These are phyloP conservation scores for Scutellaria minor DNA, from an alignment of 257 asterid species.

Conservation along the genomic window DNA sequence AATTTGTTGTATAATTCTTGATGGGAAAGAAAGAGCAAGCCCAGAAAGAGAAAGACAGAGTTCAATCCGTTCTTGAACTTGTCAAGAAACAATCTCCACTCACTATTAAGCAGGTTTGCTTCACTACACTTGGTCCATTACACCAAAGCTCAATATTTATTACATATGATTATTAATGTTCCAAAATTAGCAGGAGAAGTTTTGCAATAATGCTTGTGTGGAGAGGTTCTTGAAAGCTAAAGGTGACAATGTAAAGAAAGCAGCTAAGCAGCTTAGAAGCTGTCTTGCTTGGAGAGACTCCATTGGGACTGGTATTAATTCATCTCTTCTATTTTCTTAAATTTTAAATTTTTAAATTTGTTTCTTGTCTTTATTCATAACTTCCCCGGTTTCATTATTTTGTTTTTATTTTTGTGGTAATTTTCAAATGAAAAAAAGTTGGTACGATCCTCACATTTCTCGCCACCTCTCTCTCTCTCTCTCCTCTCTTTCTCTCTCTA, in stretches of 20 bases:
- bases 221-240: constrained; percentile 80
- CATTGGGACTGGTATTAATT: constrained; percentile 64
- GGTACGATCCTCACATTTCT: constrained; percentile 3
- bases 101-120: constrained; percentile 76
- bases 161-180: too few relatives aligned
- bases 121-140: too few relatives aligned
- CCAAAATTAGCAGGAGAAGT: constrained; percentile 67
- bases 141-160: too few relatives aligned
- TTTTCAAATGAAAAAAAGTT: constrained; percentile 10
- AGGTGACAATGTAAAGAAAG: constrained; percentile 86
- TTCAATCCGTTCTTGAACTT: constrained; percentile 69
- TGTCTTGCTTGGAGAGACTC: constrained; percentile 94
- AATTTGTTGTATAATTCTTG: background rate
- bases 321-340: background rate
- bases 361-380: background rate
- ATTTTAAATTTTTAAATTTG: background rate
- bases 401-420: background rate
- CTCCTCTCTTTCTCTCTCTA: constrained; percentile 26
- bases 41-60: constrained; percentile 61
- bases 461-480: constrained; percentile 24
- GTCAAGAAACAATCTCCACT: constrained; percentile 82
- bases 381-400: background rate
- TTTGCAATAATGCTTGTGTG: constrained; percentile 72
- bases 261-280: constrained; percentile 74
- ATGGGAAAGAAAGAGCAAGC: constrained; percentile 79